Percentiles rank a stretch among this genome's conserved stretches.
Evolutionary conservation across 2,329 filamentous ascomycete species (phyloP).

Genomic region (Gremmenia infestans): DNA sequence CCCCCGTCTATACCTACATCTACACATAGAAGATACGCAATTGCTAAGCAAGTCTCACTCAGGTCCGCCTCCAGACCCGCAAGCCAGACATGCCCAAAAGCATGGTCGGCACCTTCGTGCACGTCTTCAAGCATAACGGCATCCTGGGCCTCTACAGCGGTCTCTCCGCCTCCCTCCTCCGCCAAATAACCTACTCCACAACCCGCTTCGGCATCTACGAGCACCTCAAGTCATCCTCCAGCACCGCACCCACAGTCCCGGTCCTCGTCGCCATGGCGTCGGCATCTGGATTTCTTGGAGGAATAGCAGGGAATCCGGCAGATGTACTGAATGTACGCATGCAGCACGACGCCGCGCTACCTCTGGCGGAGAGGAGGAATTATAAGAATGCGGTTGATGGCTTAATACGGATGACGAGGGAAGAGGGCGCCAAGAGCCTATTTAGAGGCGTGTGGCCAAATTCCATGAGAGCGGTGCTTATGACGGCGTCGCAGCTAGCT

Average conservation of each 20-base stretch:
- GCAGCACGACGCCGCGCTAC: slow-evolving; percentile 86
- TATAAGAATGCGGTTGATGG: slow-evolving; percentile 89
- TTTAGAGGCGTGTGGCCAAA: slow-evolving; percentile 87
- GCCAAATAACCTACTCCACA: slow-evolving; percentile 93
- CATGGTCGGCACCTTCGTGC: slow-evolving; percentile 80
- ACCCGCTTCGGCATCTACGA: slow-evolving; percentile 97
- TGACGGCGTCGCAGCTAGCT: slow-evolving; percentile 81
- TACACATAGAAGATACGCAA: not conserved
- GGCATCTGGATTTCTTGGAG: slow-evolving; percentile 80
- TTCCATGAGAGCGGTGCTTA: slow-evolving; percentile 72
- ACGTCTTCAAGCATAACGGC: slow-evolving; percentile 74
- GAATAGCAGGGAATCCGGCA: slow-evolving; percentile 86
- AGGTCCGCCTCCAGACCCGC: slow-evolving; percentile 88
- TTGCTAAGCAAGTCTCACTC: slow-evolving; percentile 7
- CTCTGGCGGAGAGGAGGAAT: slow-evolving; percentile 68
- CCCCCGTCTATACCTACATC: slow-evolving; percentile 1
- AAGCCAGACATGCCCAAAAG: slow-evolving; percentile 67
- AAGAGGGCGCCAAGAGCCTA: slow-evolving; percentile 71
- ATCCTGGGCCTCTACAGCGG: slow-evolving; percentile 81
- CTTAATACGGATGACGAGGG: slow-evolving; percentile 76
- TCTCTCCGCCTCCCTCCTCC: slow-evolving; percentile 85
- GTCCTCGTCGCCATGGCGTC: slow-evolving; percentile 80
- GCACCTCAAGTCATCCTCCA: slow-evolving; percentile 68
- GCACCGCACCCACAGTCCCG: slow-evolving; percentile 58
- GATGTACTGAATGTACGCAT: slow-evolving; percentile 98